Evolutionary conservation across 352 stramenopile species (phyloP), one percentile per base, ranked within the genome.

Genomic region (Phytophthora citrophthora): DNA sequence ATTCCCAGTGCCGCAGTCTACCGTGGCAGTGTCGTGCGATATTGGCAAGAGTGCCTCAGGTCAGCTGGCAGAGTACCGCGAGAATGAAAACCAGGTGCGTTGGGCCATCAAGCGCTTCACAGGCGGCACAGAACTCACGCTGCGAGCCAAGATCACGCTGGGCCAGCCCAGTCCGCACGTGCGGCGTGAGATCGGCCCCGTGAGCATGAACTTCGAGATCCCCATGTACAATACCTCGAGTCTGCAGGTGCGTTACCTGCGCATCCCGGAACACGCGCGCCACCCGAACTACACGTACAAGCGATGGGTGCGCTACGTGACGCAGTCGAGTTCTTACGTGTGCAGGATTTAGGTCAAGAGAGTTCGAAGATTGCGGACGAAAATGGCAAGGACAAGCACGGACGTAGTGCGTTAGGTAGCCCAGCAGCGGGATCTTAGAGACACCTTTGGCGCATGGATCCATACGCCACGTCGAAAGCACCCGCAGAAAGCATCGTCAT

Each of bases 161-260:
- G 83, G 83, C 24, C 77, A 89, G 58, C 86, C 79, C 32, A 94
- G 82, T 54, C 70, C 80, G 40, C 84, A 89, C 58, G 81, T 90
- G 62, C 82, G 94, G 54, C 91, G 91, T 68, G 96, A 99, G 74
- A 97, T 99, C 68, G 97, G 97, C 10, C 97, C 97, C 27, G 95
- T 99, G 58, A 98, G 95, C 64, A 97, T 99, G 88, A 98, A 97
- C 74, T 99, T 99, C 90, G 97, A 99, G 78, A 99, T 99, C 60
- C 97, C 97, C 51, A 99, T 99, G 96, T 99, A 99, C 84, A 99
- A 99, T 89, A 98, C 98, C 38, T 99, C 95, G 51, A 98, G 96
- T 76, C 81, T 99, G 47, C 95, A 99, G 72, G 96, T 99, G 67
- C 89, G 96, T 52, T 99, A 99, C 79, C 75, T 99, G 63, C 91